Evolutionary conservation across 1,284 basidiomycete genomes (phyloP), one percentile per base, ranked within the genome.

Genomic region (Bothia castanella): DNA sequence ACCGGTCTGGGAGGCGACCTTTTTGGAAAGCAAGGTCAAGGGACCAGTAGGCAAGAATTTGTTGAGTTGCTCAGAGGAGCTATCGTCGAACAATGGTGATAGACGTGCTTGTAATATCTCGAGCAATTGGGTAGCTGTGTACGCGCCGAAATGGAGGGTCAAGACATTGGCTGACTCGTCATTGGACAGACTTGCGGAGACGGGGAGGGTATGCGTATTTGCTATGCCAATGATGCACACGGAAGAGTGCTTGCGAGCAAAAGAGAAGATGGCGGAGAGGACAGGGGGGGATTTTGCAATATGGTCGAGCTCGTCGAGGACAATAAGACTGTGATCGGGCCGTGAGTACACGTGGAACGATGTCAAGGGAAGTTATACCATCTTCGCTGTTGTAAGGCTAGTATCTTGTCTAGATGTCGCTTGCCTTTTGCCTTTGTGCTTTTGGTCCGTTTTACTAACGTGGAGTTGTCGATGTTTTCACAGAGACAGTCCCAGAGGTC

Each of bases 251-350:
- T 75, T 67, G 40, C 77, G 73, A 12, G 84, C 75, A 17, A 89
- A 72, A 3, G 79, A 75, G 64, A 90, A 89, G 39, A 91, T 69
- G 9, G 80, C 69, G 1, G 76, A 67, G 21, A 90, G 71, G 8
- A 76, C 68, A 53, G 80, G 77, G 2, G 79, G 61, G 3, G 79
- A 79, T 1, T 80, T 74, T 2, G 80, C 77, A 54, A 89, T 78
- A 60, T 89, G 84, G 62, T 91, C 88, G 31, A 91, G 74, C 63
- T 91, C 89, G 61, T 91, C 88, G 27, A 91, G 78, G 42, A 91
- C 74, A 42, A 91, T 70, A 44, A 91, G 70, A 56, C 88, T 89
- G 53, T 10, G 47, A 45, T 21, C 40, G 29, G 12, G n/a, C n/a
- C 3, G 27, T 58, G 21, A 55, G 29, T 8, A 41, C 5, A 29